Conservation (phyloP, 129 eudicot species). For the sunflower (Helianthus annuus) region HanXRQr2.0-SUNRISE NC_035443.2:119751961-119752460, state of each 20-base stretch:
- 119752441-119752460: constrained; percentile 89
- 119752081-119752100: constrained; percentile 90
- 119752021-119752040: no score
- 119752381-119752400: constrained; percentile 78
- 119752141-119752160: constrained; percentile 92
- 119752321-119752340: constrained; percentile 93
- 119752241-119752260: constrained; percentile 97
- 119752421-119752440: constrained; percentile 89
- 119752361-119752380: constrained; percentile 73
- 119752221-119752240: constrained; percentile 83
- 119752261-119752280: constrained; percentile 96
- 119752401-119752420: constrained; percentile 75
- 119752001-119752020: no score
- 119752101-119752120: constrained; percentile 98
- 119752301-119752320: constrained; percentile 84
- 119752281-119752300: constrained; percentile 90
- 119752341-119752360: constrained; percentile 83
- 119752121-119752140: constrained; percentile 84
- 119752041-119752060: not conserved
- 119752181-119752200: constrained; percentile 56
- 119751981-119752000: no score
- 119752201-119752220: constrained; percentile 79
- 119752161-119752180: constrained; percentile 88
- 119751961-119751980: no score
- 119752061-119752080: constrained; percentile 45